Base-by-base conservation (phyloP, 768 basidiomycete species). In the Phallus indusiatus region DNA sequence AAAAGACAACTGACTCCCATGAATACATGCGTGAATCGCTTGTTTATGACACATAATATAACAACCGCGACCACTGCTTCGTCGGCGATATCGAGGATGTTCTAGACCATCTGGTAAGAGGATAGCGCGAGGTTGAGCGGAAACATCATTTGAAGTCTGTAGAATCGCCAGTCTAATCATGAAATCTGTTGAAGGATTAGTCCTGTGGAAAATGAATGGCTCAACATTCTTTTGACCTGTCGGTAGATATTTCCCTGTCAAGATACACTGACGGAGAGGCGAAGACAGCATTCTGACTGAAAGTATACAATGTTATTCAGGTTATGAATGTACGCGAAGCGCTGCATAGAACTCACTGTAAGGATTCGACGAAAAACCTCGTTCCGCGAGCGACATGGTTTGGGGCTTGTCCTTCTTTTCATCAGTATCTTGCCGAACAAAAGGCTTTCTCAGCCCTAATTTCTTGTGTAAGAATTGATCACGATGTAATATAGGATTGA, bases 201-300 rank as follows among this genome's bases (percentile, higher is more conserved):
- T 21, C 10, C 10, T 22, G 1, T 37, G 11, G 53, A 22, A 21
- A 48, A 49, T 14, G 18, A 16, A 46, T 14, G 16, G 47, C 11
- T n/a, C n/a, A n/a, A n/a, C 22, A 59, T 17, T 46, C 58, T 36
- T 60, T 74, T 53, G 61, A 83, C 88, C 88, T 37, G 69, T 72
- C 5, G 89, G 88, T 20, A 88, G 61, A 64, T 75, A 71, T 61
- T 77, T 72, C 6, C 67, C 67, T 2, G 84, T 83, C 14, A 77
- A 58, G 9, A 72, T 61, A 62, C 86, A 89, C 55, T 67, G 70
- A 11, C 88, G 79, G 51, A 88, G 52, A 1, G 87, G 86, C 24
- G 79, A 79, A 5, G 81, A 73, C 5, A 90, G 67, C 84, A 91
- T 89, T 55, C 88, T 79, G 11, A 90, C 87, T n/a, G n/a, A n/a